Evolutionary conservation across 2,329 filamentous ascomycete species (phyloP).

Genomic region (Neofusicoccum ribis): DNA sequence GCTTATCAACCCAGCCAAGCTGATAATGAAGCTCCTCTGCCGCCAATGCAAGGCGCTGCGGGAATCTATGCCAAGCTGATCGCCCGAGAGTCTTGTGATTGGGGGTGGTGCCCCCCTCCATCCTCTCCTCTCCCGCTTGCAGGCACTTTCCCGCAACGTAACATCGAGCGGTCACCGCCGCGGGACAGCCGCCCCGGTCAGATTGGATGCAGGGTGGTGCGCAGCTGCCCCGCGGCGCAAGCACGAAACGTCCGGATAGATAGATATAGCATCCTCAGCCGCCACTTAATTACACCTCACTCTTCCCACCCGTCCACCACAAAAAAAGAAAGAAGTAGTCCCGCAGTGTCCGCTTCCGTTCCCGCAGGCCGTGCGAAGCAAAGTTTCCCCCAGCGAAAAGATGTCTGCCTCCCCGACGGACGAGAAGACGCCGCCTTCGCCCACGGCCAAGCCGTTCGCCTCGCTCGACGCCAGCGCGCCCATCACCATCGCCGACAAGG

Average conservation of each 20-base stretch:
- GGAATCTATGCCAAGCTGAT: constrained; percentile 2
- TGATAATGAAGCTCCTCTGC: constrained; percentile 2
- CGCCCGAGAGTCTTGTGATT: not conserved
- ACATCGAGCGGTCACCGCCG: too few species aligned
- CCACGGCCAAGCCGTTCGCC: not conserved
- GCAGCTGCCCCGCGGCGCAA: not conserved
- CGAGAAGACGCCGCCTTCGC: not conserved
- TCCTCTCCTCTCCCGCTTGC: not conserved
- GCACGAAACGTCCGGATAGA: too few species aligned
- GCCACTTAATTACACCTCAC: not conserved
- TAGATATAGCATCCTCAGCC: not conserved
- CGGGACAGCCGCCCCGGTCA: not conserved
- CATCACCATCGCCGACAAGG: not conserved
- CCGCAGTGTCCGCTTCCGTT: too few species aligned
- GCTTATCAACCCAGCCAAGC: not conserved
- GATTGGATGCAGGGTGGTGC: not conserved
- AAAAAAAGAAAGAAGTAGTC: too few species aligned
- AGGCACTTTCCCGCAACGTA: not conserved
- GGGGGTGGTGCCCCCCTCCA: not conserved
- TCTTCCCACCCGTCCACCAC: not conserved
- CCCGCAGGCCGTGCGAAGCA: not conserved
- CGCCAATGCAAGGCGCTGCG: not conserved
- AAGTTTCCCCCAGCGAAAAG: too few species aligned
- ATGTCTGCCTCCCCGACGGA: not conserved
- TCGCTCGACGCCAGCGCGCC: not conserved